A percentile compares a stretch with the other conserved stretches of the same genome.
Evolutionary conservation across 2,329 filamentous ascomycete genomes (phyloP).

Genomic region (Fusarium succisae): DNA sequence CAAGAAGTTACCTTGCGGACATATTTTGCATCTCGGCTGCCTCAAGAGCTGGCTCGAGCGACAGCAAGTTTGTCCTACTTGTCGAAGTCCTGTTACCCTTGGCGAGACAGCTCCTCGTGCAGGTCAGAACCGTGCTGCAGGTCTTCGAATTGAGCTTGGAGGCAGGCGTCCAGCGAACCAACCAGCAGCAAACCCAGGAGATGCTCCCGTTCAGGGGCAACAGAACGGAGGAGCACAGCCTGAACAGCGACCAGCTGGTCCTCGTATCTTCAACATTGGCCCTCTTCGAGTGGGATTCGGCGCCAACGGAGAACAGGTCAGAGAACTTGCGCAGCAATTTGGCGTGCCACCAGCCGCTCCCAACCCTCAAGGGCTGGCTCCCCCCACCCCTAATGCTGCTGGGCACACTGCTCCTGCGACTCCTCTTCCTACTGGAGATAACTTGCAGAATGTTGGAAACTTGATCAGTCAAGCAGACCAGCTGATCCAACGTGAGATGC

Average conservation of each 20-base stretch:
- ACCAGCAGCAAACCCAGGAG: constrained; percentile 36
- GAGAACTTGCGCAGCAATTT: constrained; percentile 73
- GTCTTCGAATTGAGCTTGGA: constrained; percentile 46
- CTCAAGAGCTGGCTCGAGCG: constrained; percentile 96
- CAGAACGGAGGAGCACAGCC: constrained; percentile 37
- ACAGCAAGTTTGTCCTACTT: constrained; percentile 97
- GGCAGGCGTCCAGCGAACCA: constrained; percentile 34
- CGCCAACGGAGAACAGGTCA: constrained; percentile 73
- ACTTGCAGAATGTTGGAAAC: constrained; percentile 59
- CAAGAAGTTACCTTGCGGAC: constrained; percentile 96
- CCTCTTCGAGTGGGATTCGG: constrained; percentile 80
- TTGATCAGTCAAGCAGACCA: constrained; percentile 75
- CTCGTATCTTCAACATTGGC: constrained; percentile 76
- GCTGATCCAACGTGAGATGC: constrained; percentile 74
- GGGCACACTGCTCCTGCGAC: constrained; percentile 30
- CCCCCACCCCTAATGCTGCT: constrained; percentile 26
- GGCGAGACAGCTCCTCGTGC: constrained; percentile 42
- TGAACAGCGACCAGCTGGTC: constrained; percentile 49
- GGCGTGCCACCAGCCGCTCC: constrained; percentile 53
- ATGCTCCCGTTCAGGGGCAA: constrained; percentile 32
- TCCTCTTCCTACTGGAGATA: constrained; percentile 42
- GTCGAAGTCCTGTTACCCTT: constrained; percentile 76
- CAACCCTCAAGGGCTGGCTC: constrained; percentile 38
- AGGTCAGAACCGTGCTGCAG: constrained; percentile 42
- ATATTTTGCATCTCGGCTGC: constrained; percentile 93